Evolutionary conservation across 371 early-diverging fungal genomes (phyloP).

Genomic region (Coemansia sp.): DNA sequence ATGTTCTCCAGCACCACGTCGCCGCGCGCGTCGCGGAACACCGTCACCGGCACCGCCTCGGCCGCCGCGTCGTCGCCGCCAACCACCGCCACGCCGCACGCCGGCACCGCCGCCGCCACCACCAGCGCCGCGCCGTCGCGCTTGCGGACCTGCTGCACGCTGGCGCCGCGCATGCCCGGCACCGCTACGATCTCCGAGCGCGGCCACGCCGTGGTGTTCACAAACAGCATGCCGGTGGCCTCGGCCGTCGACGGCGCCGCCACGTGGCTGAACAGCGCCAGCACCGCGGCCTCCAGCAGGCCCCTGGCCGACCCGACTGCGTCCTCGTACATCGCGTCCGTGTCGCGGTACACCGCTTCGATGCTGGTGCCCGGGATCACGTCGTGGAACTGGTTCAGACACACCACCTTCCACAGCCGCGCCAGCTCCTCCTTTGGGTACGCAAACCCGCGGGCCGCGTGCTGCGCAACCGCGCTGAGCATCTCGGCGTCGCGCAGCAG

Average conservation of each 20-base stretch:
- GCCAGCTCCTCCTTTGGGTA: slow-evolving; percentile 78
- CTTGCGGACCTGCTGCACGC: slow-evolving; percentile 52
- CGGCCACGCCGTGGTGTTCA: slow-evolving; percentile 83
- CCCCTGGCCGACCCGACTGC: slow-evolving; percentile 25
- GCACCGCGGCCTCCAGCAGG: slow-evolving; percentile 20
- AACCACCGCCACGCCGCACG: slow-evolving; percentile 11
- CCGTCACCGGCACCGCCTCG: slow-evolving; percentile 28
- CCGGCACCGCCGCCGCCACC: slow-evolving; percentile 33
- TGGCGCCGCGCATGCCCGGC: slow-evolving; percentile 43
- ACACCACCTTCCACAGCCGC: slow-evolving; percentile 85
- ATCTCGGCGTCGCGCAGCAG: slow-evolving; percentile 84
- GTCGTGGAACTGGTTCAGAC: slow-evolving; percentile 96
- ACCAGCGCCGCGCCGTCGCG: slow-evolving; percentile 24
- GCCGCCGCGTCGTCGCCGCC: slow-evolving; percentile 1
- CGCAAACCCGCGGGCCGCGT: slow-evolving; percentile 33
- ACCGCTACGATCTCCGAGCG: slow-evolving; percentile 70
- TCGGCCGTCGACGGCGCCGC: slow-evolving; percentile 11
- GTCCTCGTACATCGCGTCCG: slow-evolving; percentile 58
- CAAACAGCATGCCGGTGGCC: slow-evolving; percentile 55
- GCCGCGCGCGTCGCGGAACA: slow-evolving; percentile 38
- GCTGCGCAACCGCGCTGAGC: slow-evolving; percentile 50
- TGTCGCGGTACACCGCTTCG: slow-evolving; percentile 85
- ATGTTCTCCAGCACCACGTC: slow-evolving; percentile 69
- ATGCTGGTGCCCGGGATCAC: slow-evolving; percentile 93
- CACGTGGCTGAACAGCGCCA: slow-evolving; percentile 22